Evolutionary conservation across 2,329 filamentous ascomycete genomes (phyloP), one percentile per base, ranked within the genome.

Genomic region (Thermoascus crustaceus): DNA sequence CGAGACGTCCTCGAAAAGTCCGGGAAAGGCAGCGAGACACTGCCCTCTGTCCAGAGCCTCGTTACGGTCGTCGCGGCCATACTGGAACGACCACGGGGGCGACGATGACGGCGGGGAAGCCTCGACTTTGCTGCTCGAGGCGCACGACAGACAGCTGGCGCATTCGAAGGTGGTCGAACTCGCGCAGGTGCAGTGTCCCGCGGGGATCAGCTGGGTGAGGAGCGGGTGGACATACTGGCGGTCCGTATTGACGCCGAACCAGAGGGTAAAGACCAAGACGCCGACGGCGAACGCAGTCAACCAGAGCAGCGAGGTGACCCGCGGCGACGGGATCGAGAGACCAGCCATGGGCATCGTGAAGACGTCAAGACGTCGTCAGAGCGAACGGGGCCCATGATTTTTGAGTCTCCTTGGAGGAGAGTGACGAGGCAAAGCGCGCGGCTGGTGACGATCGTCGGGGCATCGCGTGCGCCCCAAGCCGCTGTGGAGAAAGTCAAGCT

Each of bases 91-190:
- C 60, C 58, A 63, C 1, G 19, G 10, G 7, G 29, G n/a, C n/a
- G 20, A 17, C 10, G 37, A 30, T 5, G 41, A 35, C 13, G 42
- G 17, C 13, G 39, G 33, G 5, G 40, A 27, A 13, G 43, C 38
- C 36, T 39, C 38, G 35, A 10, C 41, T 5, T 47, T 13, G 6
- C 29, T 35, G 3, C 39, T 25, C 16, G 49, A 39, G 17, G 52
- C 43, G 23, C 53, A 58, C 5, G 49, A 47, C 14, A 61, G 40
- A 37, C 57, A 60, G 30, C 49, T 60, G 4, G 53, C 46, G 41
- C 60, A 63, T 38, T 61, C 48, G 41, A 62, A 63, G 21, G 53
- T 57, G 4, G 58, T 61, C 2, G 58, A 58, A n/a, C 52, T 52
- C 38, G 56, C 41, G 39, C 58, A 62, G 22, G 58, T 54, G 40